These are phyloP conservation scores for Favolaschia claudopus DNA, from an alignment of 768 basidiomycete species.

Conservation along the genomic window DNA sequence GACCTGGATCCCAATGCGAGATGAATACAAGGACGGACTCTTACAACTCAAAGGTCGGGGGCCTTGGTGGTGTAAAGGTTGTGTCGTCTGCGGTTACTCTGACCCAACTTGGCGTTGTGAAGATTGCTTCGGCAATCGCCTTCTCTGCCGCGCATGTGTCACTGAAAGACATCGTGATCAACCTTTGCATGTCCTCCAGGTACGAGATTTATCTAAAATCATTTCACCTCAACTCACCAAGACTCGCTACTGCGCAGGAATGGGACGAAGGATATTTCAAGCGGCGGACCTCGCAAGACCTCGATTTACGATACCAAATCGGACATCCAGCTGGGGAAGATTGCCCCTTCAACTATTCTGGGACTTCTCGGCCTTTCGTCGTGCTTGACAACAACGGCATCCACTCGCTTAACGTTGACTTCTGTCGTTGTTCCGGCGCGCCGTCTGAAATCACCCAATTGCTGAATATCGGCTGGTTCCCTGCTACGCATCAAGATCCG, in stretches of 20 bases:
- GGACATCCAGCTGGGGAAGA: conserved; percentile 23
- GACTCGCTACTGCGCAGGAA: conserved; percentile 1
- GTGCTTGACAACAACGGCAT: conserved; percentile 32
- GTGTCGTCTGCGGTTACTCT: background rate
- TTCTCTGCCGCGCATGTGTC: conserved; percentile 23
- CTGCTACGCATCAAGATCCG: conserved; percentile 26
- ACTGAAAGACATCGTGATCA: conserved; percentile 18
- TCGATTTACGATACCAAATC: conserved; percentile 24
- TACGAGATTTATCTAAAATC: background rate
- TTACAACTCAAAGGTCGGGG: conserved; percentile 27
- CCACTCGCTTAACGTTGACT: conserved; percentile 26
- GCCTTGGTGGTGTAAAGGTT: conserved; percentile 13
- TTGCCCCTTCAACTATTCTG: conserved; percentile 9
- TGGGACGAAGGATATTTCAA: conserved; percentile 30
- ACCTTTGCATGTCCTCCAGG: conserved; percentile 29
- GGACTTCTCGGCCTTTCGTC: conserved; percentile 16
- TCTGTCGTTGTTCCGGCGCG: conserved; percentile 23
- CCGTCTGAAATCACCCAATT: conserved; percentile 15
- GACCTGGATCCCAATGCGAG: background rate
- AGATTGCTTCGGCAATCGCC: conserved; percentile 18
- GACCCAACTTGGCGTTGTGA: conserved; percentile 14
- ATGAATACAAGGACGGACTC: conserved; percentile 21
- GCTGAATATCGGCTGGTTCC: conserved; percentile 25
- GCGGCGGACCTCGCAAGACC: background rate
- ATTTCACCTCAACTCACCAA: too few relatives aligned